A percentile compares a stretch with the other conserved stretches of the same genome.
These are phyloP conservation scores for Talaromyces pinophilus DNA, from an alignment of 2,329 filamentous ascomycete species.

Conservation along the genomic window DNA sequence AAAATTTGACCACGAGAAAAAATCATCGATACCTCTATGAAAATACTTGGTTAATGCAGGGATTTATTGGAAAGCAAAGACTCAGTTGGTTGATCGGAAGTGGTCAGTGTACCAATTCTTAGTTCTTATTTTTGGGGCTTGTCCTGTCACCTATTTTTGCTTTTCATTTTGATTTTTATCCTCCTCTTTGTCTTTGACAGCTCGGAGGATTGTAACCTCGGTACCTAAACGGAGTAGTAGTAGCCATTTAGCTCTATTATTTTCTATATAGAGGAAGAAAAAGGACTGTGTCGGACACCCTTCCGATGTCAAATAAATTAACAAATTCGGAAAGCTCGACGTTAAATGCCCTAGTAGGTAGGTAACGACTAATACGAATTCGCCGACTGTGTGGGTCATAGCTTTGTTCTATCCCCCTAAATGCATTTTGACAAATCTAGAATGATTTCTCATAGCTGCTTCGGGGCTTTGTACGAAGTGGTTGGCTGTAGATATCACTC, in stretches of 20 bases:
- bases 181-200: background rate
- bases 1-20: background rate
- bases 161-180: background rate
- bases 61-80: background rate
- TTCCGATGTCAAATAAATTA: background rate
- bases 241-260: background rate
- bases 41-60: background rate
- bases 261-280: background rate
- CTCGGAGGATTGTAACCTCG: background rate
- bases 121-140: background rate
- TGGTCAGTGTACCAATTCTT: background rate
- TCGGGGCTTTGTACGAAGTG: background rate
- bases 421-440: background rate
- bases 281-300: background rate
- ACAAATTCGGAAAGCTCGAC: background rate
- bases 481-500: background rate
- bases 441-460: background rate
- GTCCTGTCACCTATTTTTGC: background rate
- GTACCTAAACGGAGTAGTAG: background rate
- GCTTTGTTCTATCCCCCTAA: background rate
- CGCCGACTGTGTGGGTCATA: background rate
- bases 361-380: background rate
- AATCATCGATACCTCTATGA: background rate
- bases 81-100: background rate
- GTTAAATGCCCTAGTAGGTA: background rate